Conservation (phyloP, 805 yeast species). For the Candida maesae region DNA sequence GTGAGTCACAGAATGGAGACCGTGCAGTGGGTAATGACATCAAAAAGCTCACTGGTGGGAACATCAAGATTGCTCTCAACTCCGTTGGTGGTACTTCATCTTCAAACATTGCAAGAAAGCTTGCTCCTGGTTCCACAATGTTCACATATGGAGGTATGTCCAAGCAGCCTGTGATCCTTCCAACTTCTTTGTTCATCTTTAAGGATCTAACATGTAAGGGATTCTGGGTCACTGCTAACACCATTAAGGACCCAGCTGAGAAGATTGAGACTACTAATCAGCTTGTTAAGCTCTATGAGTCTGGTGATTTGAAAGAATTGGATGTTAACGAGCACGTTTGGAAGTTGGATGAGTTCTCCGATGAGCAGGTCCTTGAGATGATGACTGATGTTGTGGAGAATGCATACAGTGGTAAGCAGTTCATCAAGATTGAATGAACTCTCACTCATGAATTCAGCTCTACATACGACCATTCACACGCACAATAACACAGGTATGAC, state of each 20-base stretch:
- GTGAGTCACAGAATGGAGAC: slow-evolving; percentile 79
- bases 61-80: slow-evolving; percentile 77
- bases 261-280: slow-evolving; percentile 53
- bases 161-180: slow-evolving; percentile 87
- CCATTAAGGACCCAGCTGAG: slow-evolving; percentile 53
- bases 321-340: slow-evolving; percentile 31
- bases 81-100: slow-evolving; percentile 92
- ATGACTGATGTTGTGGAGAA: slow-evolving; percentile 34
- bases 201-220: slow-evolving; percentile 84
- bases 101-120: slow-evolving; percentile 77
- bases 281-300: slow-evolving; percentile 53
- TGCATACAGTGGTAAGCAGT: slow-evolving; percentile 43
- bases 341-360: slow-evolving; percentile 28
- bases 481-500: too few species aligned
- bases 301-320: slow-evolving; percentile 48
- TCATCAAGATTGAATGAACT: slow-evolving; percentile 31
- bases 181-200: slow-evolving; percentile 86
- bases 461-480: too few species aligned
- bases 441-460: background rate
- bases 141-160: slow-evolving; percentile 98
- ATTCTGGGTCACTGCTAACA: slow-evolving; percentile 84
- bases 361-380: slow-evolving; percentile 34
- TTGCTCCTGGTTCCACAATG: slow-evolving; percentile 68
- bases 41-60: slow-evolving; percentile 46
- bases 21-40: slow-evolving; percentile 61